Evolutionary conservation across 306 rosid genomes (phyloP), one percentile per base, ranked within the genome.

Genomic region (Cicer yamashitae): DNA sequence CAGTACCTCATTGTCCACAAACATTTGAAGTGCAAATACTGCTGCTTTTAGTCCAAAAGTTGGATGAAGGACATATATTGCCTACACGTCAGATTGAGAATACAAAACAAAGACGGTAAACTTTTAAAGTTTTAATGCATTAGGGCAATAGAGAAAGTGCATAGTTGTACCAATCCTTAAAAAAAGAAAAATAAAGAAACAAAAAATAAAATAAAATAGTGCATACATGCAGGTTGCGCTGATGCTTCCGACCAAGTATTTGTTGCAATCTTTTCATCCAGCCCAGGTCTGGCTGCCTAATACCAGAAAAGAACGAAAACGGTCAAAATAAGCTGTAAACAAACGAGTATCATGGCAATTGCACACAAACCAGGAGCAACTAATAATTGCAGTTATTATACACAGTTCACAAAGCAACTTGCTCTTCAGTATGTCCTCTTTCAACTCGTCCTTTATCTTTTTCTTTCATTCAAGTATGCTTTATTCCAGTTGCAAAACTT

Each of bases 191-290:
- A 65, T 6, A 18, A 43, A 66, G 20, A 50, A 34, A 65, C 5
- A 44, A 41, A 6, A 52, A 10, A 62, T 52, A 59, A 20, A 20
- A 20, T 20, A 20, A 74, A 52, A 74, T 8, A 77, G 25, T 64
- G 37, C 86, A 47, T 87, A 96, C 99, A 77, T 90, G 98, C 41
- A 96, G 92, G 77, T 96, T 96, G 66, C 84, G 93, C 81, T 88
- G 99, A 88, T 90, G 97, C 77, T 92, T 96, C 77, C 91, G 88
- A 65, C 98, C 99, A 64, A 96, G 97, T 82, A 92, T 90, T 81
- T 90, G 93, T 65, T 92, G 97, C 79, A 96, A 51, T 84, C 96
- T 88, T 87, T 79, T 96, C 86, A 96, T 92, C 93, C 93, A 96
- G 62, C 99, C 99, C 73, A 96, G 60, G 87, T 96, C 96, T 12